Percentiles rank a stretch among this genome's conserved stretches.
These are phyloP conservation scores for Microdochium paspali DNA, from an alignment of 2,329 filamentous ascomycete genomes.

Conservation along the genomic window DNA sequence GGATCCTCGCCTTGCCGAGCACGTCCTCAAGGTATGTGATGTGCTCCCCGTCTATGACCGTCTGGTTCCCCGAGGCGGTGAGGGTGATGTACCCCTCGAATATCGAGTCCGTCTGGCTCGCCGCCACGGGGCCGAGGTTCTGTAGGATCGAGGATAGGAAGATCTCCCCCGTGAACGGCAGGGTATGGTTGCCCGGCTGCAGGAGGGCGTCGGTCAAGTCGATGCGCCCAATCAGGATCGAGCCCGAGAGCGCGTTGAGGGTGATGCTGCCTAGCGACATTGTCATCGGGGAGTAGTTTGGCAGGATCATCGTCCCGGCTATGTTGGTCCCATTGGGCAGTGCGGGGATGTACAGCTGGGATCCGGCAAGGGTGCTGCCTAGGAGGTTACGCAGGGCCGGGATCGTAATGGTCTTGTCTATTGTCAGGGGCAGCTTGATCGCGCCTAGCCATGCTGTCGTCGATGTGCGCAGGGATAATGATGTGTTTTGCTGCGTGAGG, in stretches of 20 bases:
- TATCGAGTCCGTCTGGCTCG: slow-evolving; percentile 11
- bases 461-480: slow-evolving; percentile 5
- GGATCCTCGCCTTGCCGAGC: slow-evolving; percentile 11
- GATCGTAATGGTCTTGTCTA: slow-evolving; percentile 19
- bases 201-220: slow-evolving; percentile 13
- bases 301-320: slow-evolving; percentile 7
- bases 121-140: slow-evolving; percentile 12
- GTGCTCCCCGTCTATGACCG: slow-evolving; percentile 14
- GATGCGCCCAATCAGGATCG: slow-evolving; percentile 12
- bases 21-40: slow-evolving; percentile 18
- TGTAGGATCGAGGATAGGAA: slow-evolving; percentile 10
- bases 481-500: slow-evolving; percentile 1
- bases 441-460: slow-evolving; percentile 22
- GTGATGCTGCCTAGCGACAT: slow-evolving; percentile 17
- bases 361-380: slow-evolving; percentile 5
- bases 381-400: slow-evolving; percentile 7
- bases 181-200: slow-evolving; percentile 16
- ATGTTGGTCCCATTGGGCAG: slow-evolving; percentile 12
- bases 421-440: slow-evolving; percentile 17
- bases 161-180: slow-evolving; percentile 14
- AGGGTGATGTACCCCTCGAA: slow-evolving; percentile 12
- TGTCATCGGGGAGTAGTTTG: slow-evolving; percentile 8
- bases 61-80: slow-evolving; percentile 13
- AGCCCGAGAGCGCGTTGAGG: slow-evolving; percentile 16
- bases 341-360: slow-evolving; percentile 7